phyloP scores from a whole-genome alignment of 2,329 filamentous ascomycete genomes.

The Pseudocercospora vitis region DNA sequence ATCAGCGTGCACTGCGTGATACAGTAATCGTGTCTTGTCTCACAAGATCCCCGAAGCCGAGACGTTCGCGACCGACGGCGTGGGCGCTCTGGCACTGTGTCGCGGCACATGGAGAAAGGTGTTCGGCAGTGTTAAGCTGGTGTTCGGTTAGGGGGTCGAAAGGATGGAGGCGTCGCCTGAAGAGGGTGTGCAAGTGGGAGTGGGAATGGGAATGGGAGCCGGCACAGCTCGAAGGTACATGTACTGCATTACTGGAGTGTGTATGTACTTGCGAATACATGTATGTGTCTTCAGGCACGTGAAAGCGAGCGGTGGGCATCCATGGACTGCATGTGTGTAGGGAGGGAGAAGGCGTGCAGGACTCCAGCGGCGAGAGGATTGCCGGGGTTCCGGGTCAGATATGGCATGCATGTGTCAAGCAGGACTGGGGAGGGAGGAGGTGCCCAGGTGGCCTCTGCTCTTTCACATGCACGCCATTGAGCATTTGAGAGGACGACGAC shows the following conservation, averaged over 20 bases:
- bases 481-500: neutral
- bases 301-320: neutral
- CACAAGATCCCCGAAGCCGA: conserved; percentile 6
- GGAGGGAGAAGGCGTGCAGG: neutral
- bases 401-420: conserved; percentile 3
- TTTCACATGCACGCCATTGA: neutral
- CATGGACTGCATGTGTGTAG: neutral
- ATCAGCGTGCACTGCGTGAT: too few relatives aligned
- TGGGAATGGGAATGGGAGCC: too few relatives aligned
- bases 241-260: too few relatives aligned
- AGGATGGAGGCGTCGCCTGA: neutral
- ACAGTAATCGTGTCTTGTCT: conserved; percentile 7
- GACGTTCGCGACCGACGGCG: neutral
- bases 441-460: neutral
- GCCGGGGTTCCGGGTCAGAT: neutral
- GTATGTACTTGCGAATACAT: too few relatives aligned
- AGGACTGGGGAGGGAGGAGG: too few relatives aligned
- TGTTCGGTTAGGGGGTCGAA: neutral
- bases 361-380: neutral
- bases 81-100: neutral
- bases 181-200: neutral
- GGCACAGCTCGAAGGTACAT: neutral
- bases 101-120: neutral
- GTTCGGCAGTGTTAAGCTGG: neutral
- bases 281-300: conserved; percentile 1